Evolutionary conservation across 2,329 filamentous ascomycete genomes (phyloP).

Genomic region (Trichoderma endophyticum): DNA sequence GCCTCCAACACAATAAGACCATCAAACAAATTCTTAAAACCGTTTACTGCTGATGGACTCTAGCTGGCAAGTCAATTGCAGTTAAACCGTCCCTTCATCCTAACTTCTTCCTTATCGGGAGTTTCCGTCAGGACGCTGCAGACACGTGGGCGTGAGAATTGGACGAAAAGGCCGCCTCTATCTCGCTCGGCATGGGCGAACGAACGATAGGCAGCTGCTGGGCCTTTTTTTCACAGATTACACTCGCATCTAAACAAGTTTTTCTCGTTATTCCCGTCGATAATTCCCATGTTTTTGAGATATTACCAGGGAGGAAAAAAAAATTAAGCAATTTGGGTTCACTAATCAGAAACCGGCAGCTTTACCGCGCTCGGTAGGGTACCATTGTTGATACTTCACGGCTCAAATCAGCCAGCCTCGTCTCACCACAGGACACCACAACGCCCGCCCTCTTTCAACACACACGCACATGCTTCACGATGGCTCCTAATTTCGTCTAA

Average conservation of each 20-base stretch:
- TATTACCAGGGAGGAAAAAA: background rate
- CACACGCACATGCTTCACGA: background rate
- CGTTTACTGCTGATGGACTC: background rate
- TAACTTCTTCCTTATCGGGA: background rate
- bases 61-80: background rate
- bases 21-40: background rate
- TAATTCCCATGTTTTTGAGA: background rate
- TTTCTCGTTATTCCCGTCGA: background rate
- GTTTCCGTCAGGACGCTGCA: background rate
- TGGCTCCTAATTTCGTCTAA: background rate
- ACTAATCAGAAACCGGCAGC: background rate
- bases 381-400: background rate
- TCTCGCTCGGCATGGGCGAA: background rate
- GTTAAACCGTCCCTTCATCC: background rate
- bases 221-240: background rate
- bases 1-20: background rate
- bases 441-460: background rate
- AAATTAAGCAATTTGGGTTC: background rate
- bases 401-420: background rate
- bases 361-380: background rate
- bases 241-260: background rate
- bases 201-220: background rate
- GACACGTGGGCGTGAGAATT: background rate
- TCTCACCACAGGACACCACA: background rate
- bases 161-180: background rate